Evolutionary conservation across 2,329 filamentous ascomycete genomes (phyloP), one percentile per base, ranked within the genome.

Genomic region (Trichophyton rubrum): DNA sequence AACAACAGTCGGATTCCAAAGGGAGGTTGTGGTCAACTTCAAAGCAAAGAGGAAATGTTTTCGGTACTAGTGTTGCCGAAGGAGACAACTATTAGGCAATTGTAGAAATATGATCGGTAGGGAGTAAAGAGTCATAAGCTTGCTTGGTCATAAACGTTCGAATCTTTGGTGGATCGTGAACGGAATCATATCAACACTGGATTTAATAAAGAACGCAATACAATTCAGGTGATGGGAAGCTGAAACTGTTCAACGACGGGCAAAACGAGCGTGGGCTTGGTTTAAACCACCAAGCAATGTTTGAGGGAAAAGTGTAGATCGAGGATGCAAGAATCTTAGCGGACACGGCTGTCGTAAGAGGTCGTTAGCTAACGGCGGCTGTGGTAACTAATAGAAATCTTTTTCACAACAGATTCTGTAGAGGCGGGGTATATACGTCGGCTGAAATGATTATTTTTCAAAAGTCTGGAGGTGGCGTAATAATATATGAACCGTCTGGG

Each of bases 401-500:
- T 22, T 33, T 56, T 56, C 17, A 40, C 17, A 56, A 7, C 15
- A 41, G 38, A 56, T 56, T 24, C 35, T 45, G 27, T n/a, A 38
- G 22, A 59, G 56, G 56, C 56, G 56, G 56, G 56, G 56, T 59
- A 59, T 59, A 43, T 38, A 38, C 20, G 33, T 57, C 38, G 20
- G 55, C 33, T 59, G 56, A 43, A 38, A 47, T 47, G 35, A 59
- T 59, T 59, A 59, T 59, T 59, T 35, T 59, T 59, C 40, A 33
- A 27, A 45, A 33, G 56, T 43, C 22, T 43, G 56, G 41, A 47
- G 56, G 41, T 59, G 56, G 56, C 56, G 56, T 59, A 59, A 59
- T 59, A 45, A 59, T 43, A 56, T 56, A 56, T 56, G n/a, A 59
- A 59, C 38, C 38, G 56, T n/a, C 56, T 41, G 30, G 35, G 41